A percentile compares a stretch with the other conserved stretches of the same genome.
Evolutionary conservation across 139 green algal species (phyloP).

Genomic region (Tetradesmus obliquus): DNA sequence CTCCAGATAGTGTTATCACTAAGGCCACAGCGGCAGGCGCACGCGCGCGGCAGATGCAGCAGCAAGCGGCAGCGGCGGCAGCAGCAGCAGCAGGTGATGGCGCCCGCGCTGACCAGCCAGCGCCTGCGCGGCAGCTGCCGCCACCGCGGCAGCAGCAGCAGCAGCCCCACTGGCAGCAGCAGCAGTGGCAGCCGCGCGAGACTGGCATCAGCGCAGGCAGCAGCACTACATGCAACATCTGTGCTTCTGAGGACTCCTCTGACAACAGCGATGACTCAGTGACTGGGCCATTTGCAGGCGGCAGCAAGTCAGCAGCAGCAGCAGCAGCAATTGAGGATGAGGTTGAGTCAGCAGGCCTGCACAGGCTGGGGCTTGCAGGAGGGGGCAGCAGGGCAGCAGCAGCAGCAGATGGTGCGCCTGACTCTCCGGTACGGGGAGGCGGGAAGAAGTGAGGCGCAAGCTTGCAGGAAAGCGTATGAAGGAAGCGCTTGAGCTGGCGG

Average conservation of each 20-base stretch:
- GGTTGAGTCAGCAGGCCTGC: neutral
- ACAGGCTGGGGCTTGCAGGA: neutral
- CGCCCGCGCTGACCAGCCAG: neutral
- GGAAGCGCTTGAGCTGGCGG: too few relatives aligned
- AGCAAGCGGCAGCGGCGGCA: slow-evolving; percentile 25
- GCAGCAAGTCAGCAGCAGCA: neutral
- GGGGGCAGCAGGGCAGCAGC: neutral
- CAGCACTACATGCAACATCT: slow-evolving; percentile 41
- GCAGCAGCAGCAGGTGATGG: slow-evolving; percentile 8
- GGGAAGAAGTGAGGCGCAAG: neutral
- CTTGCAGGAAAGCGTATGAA: neutral
- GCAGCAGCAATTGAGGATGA: neutral
- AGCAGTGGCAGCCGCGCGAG: neutral
- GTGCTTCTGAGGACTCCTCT: neutral
- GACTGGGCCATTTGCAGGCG: slow-evolving; percentile 20
- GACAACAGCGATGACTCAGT: neutral
- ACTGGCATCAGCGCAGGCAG: slow-evolving; percentile 21
- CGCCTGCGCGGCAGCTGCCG: neutral
- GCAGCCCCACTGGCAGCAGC: neutral
- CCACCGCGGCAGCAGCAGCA: slow-evolving; percentile 5
- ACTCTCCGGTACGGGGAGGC: neutral
- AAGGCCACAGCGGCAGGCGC: slow-evolving; percentile 30
- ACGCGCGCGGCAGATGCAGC: slow-evolving; percentile 32
- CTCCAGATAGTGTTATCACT: neutral
- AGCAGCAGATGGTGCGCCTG: neutral